Evolutionary conservation across 2,329 filamentous ascomycete species (phyloP).

Genomic region (Penicillium olsonii): DNA sequence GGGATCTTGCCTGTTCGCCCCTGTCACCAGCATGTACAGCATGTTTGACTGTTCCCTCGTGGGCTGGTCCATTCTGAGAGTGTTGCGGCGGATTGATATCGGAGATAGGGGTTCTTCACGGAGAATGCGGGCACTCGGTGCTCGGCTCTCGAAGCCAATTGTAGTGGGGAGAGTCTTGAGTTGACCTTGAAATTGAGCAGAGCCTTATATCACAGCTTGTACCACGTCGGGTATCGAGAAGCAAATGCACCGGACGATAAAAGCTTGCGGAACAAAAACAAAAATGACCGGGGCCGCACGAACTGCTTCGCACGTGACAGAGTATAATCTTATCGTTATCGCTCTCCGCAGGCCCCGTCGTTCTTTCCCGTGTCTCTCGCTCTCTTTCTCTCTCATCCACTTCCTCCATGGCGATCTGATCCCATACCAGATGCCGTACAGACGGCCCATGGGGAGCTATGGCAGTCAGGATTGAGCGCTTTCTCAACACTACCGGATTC

Average conservation of each 20-base stretch:
- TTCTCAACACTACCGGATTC: slow-evolving; percentile 81
- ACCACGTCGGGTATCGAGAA: not conserved
- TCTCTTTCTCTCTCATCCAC: not conserved
- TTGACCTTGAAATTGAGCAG: not conserved
- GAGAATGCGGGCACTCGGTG: no score
- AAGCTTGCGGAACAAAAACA: not conserved
- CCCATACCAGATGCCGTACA: slow-evolving; percentile 10
- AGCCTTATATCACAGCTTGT: no score
- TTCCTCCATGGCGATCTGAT: not conserved
- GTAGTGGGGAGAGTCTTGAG: not conserved
- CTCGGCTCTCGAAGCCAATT: not conserved
- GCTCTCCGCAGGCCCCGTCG: not conserved
- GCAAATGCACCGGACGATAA: not conserved
- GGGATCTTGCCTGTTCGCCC: slow-evolving; percentile 74
- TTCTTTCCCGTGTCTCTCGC: no score
- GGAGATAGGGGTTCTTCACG: slow-evolving; percentile 5
- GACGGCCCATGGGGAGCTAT: slow-evolving; percentile 26
- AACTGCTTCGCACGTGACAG: not conserved
- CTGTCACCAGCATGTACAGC: slow-evolving; percentile 69
- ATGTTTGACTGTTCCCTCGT: slow-evolving; percentile 23
- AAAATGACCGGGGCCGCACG: not conserved
- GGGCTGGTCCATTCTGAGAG: slow-evolving; percentile 16
- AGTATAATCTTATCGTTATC: slow-evolving; percentile 10
- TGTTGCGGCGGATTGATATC: slow-evolving; percentile 8
- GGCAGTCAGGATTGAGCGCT: slow-evolving; percentile 61